These are phyloP conservation scores for Komagataella phaffii DNA, from an alignment of 805 yeast genomes.

Conservation along the genomic window DNA sequence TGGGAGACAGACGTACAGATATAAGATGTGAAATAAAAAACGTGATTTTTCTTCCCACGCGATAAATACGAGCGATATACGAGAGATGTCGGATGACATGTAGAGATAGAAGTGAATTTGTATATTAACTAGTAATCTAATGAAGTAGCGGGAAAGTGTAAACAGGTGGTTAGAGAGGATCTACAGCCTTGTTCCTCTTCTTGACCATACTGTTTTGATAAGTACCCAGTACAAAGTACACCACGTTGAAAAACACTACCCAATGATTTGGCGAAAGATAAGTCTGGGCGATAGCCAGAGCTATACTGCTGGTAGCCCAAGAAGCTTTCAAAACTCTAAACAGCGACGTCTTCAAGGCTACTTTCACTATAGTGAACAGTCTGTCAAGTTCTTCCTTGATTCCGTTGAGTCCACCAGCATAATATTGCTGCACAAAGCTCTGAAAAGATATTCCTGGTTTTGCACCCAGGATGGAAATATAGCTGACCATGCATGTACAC, in stretches of 20 bases:
- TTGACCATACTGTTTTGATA: conserved; percentile 46
- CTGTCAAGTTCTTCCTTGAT: conserved; percentile 7
- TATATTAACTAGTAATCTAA: too few species aligned
- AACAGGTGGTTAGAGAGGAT: background rate
- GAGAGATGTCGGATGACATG: background rate
- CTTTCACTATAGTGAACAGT: conserved; percentile 9
- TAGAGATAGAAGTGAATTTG: background rate
- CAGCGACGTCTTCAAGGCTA: conserved; percentile 28
- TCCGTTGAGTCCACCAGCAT: conserved; percentile 3
- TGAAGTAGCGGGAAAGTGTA: background rate
- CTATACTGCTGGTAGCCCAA: conserved; percentile 37
- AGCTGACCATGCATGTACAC: conserved; percentile 32
- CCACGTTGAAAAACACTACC: conserved; percentile 48
- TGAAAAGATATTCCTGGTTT: conserved; percentile 14
- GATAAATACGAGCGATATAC: background rate
- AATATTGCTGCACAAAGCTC: conserved; percentile 2
- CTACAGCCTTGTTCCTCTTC: conserved; percentile 6
- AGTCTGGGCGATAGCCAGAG: conserved; percentile 42
- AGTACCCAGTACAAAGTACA: conserved; percentile 49
- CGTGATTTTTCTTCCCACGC: background rate
- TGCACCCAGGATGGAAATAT: conserved; percentile 30
- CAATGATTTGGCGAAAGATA: conserved; percentile 44
- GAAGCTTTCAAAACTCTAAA: conserved; percentile 35
- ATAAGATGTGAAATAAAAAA: background rate
- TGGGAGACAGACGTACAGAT: background rate